Evolutionary conservation across 345 rosid species (phyloP), one percentile per base, ranked within the genome.

Genomic region (Nephelium lappaceum): DNA sequence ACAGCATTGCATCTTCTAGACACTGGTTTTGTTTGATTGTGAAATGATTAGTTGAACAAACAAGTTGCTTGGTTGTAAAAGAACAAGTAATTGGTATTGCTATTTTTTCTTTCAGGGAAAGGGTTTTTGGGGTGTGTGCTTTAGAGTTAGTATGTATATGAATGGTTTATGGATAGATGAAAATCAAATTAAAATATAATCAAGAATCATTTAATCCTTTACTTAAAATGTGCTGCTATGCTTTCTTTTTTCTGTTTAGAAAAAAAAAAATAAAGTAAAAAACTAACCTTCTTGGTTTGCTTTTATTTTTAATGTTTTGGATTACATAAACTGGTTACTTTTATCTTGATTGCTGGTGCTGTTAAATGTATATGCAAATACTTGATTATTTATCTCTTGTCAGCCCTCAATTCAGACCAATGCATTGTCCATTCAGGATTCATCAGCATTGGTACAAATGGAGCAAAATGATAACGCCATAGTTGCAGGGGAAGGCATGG

Each of bases 331-430:
- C 55, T 5, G 14, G 8, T 23, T 64, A 67, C 47, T 68, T 51
- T 51, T 11, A 12, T 65, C 38, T 83, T 66, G 39, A 42, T 38
- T 71, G 51, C 27, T 45, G 47, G 6, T 47, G 60, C 5, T 36
- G 16, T 27, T 27, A 31, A 38, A 6, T 47, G 69, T 41, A 2
- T 25, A 18, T 45, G 42, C 42, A 24, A 69, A 69, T 55, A n/a
- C 63, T 24, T 47, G 66, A 38, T 53, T 38, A 21, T 61, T 18
- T 53, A 43, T 77, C 42, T 62, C 60, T 23, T 85, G 47, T 81
- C 70, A 87, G 90, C 72, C 79, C 19, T 66, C 87, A 64, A 64
- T 77, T 81, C 84, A 86, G 24, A 42, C 77, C 25, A 80, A 55
- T 24, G 78, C 79, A 3, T n/a, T 76, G 60, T 53, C 71, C 38